Conservation (phyloP, 495 filamentous ascomycete species). For the Penicillium malachiteum region DNA sequence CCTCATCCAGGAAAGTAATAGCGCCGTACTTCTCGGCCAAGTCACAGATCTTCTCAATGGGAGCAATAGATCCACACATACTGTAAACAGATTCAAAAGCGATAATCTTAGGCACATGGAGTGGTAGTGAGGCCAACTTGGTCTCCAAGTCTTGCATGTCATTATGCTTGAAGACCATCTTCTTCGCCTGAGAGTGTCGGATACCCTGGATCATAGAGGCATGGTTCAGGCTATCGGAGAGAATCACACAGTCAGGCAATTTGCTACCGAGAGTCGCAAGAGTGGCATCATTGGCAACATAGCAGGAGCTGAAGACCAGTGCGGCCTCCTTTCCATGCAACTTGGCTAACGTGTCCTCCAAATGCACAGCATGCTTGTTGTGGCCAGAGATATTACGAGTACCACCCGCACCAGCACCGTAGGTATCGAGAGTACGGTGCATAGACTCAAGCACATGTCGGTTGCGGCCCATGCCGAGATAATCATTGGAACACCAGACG, state of each 20-base stretch:
- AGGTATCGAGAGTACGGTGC: conserved; percentile 92
- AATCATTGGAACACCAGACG: conserved; percentile 99
- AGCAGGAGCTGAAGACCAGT: conserved; percentile 94
- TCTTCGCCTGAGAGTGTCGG: conserved; percentile 91
- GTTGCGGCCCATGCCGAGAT: conserved; percentile 96
- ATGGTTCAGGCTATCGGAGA: conserved; percentile 94
- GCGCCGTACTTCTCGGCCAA: conserved; percentile 97
- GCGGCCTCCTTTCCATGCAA: conserved; percentile 90
- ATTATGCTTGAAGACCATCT: conserved; percentile 98
- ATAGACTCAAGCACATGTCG: conserved; percentile 81
- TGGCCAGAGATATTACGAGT: conserved; percentile 98
- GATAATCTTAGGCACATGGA: conserved; percentile 90
- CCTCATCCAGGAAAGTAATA: conserved; percentile 95
- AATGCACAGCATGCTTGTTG: conserved; percentile 85
- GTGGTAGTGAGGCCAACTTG: conserved; percentile 83
- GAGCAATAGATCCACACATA: conserved; percentile 97
- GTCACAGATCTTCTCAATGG: conserved; percentile 93
- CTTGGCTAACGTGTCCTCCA: conserved; percentile 83
- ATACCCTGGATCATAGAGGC: conserved; percentile 99
- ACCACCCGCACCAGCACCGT: conserved; percentile 92
- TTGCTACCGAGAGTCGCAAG: conserved; percentile 95
- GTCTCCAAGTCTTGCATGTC: conserved; percentile 84
- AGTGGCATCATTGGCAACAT: conserved; percentile 96
- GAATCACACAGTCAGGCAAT: conserved; percentile 90
- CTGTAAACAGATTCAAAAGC: conserved; percentile 98